Base-by-base conservation (phyloP, 306 rosid species). In the Malus sylvestris region DNA sequence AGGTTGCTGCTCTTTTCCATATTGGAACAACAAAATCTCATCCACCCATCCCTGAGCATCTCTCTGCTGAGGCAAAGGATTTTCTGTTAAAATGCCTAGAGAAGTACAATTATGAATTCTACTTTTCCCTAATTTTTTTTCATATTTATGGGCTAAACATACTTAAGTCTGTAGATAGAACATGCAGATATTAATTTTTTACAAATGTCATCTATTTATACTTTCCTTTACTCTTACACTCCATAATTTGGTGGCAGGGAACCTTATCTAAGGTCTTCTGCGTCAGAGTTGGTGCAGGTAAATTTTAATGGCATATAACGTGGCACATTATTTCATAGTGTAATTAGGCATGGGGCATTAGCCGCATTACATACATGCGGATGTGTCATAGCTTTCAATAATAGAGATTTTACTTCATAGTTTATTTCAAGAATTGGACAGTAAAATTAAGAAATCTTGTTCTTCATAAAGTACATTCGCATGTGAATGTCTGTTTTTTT, bases 41-140 rank as follows among this genome's bases (percentile, higher is more conserved):
- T 85, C 98, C 98, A 52, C 97, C 98, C 42, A 91, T 93, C 74
- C 98, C 98, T 5, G 98, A 89, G 75, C 96, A 91, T 78, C 93
- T 93, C 46, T 91, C 97, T 67, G 80, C 81, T 68, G 98, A 93
- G 84, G 98, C 96, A 22, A 83, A 89, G 78, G 96, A 91, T 77
- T 93, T 93, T 85, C 85, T 93, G 78, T 80, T 91, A 70, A 90
- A 91, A 83, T 93, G 98, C 79, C 82, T 93, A 83, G 93, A 90
- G 40, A 82, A 90, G 98, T 93, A 91, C 70, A 40, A 71, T 59
- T 46, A 25, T 68, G 33, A 71, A 81, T 73, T 80, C 78, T 71
- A 32, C 62, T 64, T 68, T 45, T 64, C 19, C n/a, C 5, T 14
- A 27, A 45, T 44, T 19, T 32, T 65, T 79, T 29, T 63, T 6